Conservation (phyloP, 2,329 filamentous ascomycete genomes). For the Hypoxylon sp. region DNA sequence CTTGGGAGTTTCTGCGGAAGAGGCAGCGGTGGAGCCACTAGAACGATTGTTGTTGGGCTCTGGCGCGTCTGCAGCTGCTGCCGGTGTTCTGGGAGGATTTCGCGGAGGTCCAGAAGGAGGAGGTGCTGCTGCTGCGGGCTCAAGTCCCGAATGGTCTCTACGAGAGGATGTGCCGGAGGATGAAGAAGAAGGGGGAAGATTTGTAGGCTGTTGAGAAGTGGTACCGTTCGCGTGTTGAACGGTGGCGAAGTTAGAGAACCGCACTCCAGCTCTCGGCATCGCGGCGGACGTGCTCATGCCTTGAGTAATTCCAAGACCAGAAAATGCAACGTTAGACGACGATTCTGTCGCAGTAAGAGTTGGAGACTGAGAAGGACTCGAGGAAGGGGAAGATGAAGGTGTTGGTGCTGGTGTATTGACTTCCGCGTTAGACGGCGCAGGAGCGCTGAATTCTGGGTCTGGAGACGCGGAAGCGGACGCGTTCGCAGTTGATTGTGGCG, state of each 20-base stretch:
- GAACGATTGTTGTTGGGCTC: constrained; percentile 1
- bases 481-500: not conserved
- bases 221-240: constrained; percentile 23
- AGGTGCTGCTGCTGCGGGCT: not conserved
- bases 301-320: constrained; percentile 4
- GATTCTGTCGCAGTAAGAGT: not conserved
- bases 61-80: constrained; percentile 12
- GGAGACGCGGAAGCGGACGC: not conserved
- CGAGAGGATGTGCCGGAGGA: not conserved
- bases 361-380: not conserved
- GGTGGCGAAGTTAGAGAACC: constrained; percentile 11
- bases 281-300: not conserved
- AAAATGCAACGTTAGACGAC: not conserved
- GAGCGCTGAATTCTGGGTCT: not conserved
- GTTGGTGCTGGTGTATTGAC: not conserved
- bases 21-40: not conserved
- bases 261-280: constrained; percentile 4
- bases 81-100: constrained; percentile 13
- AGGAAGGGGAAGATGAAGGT: not conserved
- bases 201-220: constrained; percentile 7
- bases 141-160: not conserved
- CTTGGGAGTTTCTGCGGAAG: not conserved
- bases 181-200: not conserved
- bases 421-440: not conserved
- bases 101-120: constrained; percentile 33